phyloP scores from a whole-genome alignment of 805 yeast genomes.

The Candida adriatica region DNA sequence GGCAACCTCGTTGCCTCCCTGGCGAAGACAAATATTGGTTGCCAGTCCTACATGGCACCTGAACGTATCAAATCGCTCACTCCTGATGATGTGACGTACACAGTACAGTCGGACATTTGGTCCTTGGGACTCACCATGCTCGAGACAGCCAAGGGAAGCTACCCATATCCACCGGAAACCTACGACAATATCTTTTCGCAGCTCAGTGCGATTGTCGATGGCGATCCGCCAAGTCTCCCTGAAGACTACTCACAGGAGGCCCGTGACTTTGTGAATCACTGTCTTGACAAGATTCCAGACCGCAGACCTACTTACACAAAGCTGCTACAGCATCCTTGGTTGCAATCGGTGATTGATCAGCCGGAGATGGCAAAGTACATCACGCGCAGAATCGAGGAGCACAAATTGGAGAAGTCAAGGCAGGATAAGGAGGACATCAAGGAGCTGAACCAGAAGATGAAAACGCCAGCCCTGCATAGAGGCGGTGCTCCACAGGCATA shows the following conservation, averaged over 20 bases:
- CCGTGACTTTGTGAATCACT: conserved; percentile 67
- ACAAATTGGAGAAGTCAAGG: conserved; percentile 14
- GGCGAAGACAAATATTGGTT: conserved; percentile 93
- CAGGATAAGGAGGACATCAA: conserved; percentile 18
- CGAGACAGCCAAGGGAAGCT: conserved; percentile 84
- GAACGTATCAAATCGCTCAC: conserved; percentile 76
- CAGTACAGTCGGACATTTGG: conserved; percentile 96
- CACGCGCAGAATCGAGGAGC: conserved; percentile 26
- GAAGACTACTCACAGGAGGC: conserved; percentile 67
- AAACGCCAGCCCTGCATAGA: conserved; percentile 27
- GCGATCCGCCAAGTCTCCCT: conserved; percentile 81
- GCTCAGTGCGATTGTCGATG: conserved; percentile 93
- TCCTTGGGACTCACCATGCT: conserved; percentile 80
- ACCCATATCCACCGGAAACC: conserved; percentile 96
- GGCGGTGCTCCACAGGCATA: conserved; percentile 21
- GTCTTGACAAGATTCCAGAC: conserved; percentile 75
- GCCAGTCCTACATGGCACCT: conserved; percentile 99
- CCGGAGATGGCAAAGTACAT: conserved; percentile 32
- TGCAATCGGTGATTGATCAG: conserved; percentile 42
- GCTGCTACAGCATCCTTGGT: conserved; percentile 80
- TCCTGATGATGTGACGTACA: conserved; percentile 74
- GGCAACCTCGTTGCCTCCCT: conserved; percentile 93
- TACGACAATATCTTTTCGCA: conserved; percentile 87
- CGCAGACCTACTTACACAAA: conserved; percentile 75
- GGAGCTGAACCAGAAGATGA: conserved; percentile 21